Base-by-base conservation (phyloP, 805 yeast species). In the Ascoidea tarda region DNA sequence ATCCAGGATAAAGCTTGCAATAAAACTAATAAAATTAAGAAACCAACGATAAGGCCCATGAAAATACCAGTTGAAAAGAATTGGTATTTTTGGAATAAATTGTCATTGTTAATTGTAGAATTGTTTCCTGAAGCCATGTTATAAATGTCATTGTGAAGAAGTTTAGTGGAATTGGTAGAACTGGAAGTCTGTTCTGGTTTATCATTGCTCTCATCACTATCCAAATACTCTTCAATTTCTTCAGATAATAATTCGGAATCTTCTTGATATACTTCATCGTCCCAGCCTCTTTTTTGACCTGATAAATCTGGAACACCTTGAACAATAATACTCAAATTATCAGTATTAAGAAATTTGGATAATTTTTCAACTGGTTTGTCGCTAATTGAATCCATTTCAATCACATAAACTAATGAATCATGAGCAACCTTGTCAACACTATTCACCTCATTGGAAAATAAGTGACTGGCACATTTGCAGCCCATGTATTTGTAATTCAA, bases 31-130 rank as follows among this genome's bases (percentile, higher is more conserved):
- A 81, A 55, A 57, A 84, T 69, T 58, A 82, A 66, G 38, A 74
- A 63, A 5, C 81, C 69, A 16, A 82, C 82, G 49, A 85, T 66
- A 52, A 77, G 67, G 49, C 78, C 72, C 84, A 79, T 79, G 74
- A 81, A 82, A 55, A 86, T 72, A 31, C 90, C 93, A 2, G 86
- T 79, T 14, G 86, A 73, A 69, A 85, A 84, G 65, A 83, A 86
- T 60, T 78, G 79, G 66, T 85, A 86, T 55, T 74, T 71, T 54
- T 79, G 76, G 65, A 86, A 84, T 53, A 85, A 66, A 52, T 75
- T 74, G 10, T 71, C 66, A 38, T 38, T 38, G 14, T 38, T 38
- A 10, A 10, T 38, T 10, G 44, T 38, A 38, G 14, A 38, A 38
- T 38, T 38, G 8, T 8, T 10, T 8, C 14, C 14, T n/a, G 48